Conservation (phyloP, 2,329 filamentous ascomycete species). For the Aspergillus nomiae region DNA sequence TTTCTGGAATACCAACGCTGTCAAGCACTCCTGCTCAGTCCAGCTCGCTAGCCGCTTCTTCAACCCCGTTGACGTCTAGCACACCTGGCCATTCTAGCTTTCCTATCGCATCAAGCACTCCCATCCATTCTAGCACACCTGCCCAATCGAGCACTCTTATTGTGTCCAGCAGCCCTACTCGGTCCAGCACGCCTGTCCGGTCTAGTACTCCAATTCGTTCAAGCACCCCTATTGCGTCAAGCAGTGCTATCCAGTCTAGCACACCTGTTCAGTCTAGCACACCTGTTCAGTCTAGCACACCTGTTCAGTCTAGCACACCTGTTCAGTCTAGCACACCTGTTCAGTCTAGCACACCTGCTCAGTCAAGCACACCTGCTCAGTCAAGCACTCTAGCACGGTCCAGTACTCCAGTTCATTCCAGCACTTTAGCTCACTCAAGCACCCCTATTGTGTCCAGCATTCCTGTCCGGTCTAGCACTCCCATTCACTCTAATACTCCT, state of each 20-base stretch:
- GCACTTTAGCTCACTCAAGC: constrained; percentile 15
- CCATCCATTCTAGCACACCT: background rate
- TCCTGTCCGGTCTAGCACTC: background rate
- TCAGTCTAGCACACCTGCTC: background rate
- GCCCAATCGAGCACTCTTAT: constrained; percentile 9
- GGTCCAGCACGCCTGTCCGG: constrained; percentile 13
- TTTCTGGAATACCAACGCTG: constrained; percentile 1
- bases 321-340: constrained; percentile 13
- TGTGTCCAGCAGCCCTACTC: constrained; percentile 9
- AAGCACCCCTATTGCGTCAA: constrained; percentile 7
- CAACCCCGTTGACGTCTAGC: constrained; percentile 1
- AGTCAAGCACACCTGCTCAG: constrained; percentile 3
- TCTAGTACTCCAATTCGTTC: background rate
- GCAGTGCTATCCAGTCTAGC: constrained; percentile 1
- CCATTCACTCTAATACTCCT: background rate
- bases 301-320: constrained; percentile 9
- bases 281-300: constrained; percentile 8
- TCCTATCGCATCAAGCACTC: background rate
- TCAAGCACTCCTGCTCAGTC: constrained; percentile 11
- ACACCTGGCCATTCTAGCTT: constrained; percentile 17
- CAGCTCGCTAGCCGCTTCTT: background rate
- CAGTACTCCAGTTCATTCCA: constrained; percentile 11
- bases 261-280: background rate
- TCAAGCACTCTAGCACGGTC: background rate
- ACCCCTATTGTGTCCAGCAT: constrained; percentile 2